Percentiles rank a stretch among this genome's conserved stretches.
Evolutionary conservation across 2,329 filamentous ascomycete species (phyloP).

Genomic region (Thermothelomyces thermophilus): DNA sequence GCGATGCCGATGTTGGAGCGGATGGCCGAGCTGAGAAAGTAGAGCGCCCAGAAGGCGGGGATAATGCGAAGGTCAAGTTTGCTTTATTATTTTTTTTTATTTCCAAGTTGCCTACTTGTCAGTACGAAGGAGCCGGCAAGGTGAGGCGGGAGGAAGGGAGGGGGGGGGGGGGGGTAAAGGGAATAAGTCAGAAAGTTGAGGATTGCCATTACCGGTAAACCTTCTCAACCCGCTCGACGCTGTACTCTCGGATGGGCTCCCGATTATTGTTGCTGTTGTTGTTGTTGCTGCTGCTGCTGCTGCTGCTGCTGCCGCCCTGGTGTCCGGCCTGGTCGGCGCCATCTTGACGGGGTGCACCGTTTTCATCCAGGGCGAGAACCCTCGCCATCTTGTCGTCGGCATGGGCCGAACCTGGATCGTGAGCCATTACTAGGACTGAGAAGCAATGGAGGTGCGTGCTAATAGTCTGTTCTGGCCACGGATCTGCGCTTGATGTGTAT

Average conservation of each 20-base stretch:
- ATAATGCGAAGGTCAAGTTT: slow-evolving; percentile 56
- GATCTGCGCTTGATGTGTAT: background rate
- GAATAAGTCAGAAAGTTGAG: background rate
- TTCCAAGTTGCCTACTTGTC: no score
- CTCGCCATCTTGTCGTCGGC: slow-evolving; percentile 25
- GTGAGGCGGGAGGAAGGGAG: no score
- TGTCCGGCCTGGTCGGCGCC: slow-evolving; percentile 6
- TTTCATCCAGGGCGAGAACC: slow-evolving; percentile 10
- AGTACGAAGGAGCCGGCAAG: no score
- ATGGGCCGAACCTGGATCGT: slow-evolving; percentile 27
- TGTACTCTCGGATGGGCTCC: slow-evolving; percentile 34
- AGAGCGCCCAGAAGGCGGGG: slow-evolving; percentile 79
- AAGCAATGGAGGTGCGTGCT: slow-evolving; percentile 49
- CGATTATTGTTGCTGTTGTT: slow-evolving; percentile 19
- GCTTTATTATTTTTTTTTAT: slow-evolving; percentile 24
- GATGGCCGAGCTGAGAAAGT: slow-evolving; percentile 88
- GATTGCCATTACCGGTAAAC: slow-evolving; percentile 40
- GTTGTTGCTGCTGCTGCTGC: slow-evolving; percentile 15
- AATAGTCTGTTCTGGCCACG: slow-evolving; percentile 37
- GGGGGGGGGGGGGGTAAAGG: background rate
- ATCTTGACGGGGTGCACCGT: slow-evolving; percentile 13
- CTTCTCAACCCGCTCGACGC: slow-evolving; percentile 45
- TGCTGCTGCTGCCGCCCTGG: background rate
- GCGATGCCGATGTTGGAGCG: slow-evolving; percentile 86
- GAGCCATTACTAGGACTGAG: slow-evolving; percentile 42